Percentiles rank a stretch among this genome's conserved stretches.
phyloP scores from a whole-genome alignment of 495 filamentous ascomycete genomes.

The Cetradonia linearis region DNA sequence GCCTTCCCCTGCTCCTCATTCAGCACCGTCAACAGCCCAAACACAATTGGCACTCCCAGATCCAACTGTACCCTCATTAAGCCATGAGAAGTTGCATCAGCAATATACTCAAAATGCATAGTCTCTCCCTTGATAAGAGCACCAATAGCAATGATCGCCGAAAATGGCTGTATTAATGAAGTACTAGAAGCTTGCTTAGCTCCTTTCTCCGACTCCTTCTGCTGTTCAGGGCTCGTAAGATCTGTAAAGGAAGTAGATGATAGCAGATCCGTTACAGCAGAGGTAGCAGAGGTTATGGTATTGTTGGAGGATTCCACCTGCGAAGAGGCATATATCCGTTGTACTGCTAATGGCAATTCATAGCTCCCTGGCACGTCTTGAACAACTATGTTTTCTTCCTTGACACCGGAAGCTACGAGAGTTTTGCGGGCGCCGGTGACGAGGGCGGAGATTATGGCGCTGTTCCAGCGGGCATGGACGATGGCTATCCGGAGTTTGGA shows the following conservation, averaged over 20 bases:
- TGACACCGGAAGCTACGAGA: conserved; percentile 62
- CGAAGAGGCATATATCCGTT: conserved; percentile 74
- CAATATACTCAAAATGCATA: conserved; percentile 97
- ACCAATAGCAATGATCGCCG: conserved; percentile 89
- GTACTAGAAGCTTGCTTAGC: conserved; percentile 35
- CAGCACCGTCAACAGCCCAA: conserved; percentile 84
- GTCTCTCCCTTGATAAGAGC: conserved; percentile 97
- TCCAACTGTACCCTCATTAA: conserved; percentile 92
- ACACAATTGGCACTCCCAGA: conserved; percentile 76
- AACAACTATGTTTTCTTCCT: conserved; percentile 74
- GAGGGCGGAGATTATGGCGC: conserved; percentile 62
- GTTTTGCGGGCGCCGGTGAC: conserved; percentile 59
- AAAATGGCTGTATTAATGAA: conserved; percentile 57
- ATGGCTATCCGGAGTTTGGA: conserved; percentile 82
- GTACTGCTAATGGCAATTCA: conserved; percentile 81
- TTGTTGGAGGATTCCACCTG: conserved; percentile 61
- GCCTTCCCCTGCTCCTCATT: conserved; percentile 78
- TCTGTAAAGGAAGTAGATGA: conserved; percentile 55
- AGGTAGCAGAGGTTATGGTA: conserved; percentile 42
- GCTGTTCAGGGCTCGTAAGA: conserved; percentile 30
- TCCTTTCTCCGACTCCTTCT: conserved; percentile 16
- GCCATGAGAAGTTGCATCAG: conserved; percentile 80
- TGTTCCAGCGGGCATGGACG: conserved; percentile 94
- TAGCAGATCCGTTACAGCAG: conserved; percentile 70
- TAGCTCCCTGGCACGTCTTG: conserved; percentile 89